Evolutionary conservation across 306 rosid species (phyloP).

Genomic region (Alnus rubra): DNA sequence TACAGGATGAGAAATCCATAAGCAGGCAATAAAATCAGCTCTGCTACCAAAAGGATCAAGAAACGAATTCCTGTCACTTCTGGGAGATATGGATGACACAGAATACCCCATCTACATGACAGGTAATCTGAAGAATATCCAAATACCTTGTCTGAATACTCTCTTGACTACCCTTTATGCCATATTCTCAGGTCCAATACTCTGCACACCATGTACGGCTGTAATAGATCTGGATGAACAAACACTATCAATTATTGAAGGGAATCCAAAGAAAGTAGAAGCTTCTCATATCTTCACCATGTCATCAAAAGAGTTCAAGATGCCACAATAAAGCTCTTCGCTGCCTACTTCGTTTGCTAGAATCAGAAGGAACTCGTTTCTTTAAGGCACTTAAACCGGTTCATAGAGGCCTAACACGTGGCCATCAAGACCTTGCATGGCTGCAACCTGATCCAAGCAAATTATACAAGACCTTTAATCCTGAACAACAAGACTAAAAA

Average conservation of each 20-base stretch:
- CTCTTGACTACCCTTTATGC: conserved; percentile 1
- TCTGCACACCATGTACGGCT: conserved; percentile 67
- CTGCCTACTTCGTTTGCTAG: conserved; percentile 10
- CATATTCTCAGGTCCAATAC: conserved; percentile 62
- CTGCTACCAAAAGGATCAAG: conserved; percentile 48
- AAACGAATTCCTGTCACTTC: conserved; percentile 54
- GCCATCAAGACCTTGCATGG: conserved; percentile 71
- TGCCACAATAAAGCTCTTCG: conserved; percentile 25
- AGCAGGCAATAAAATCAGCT: conserved; percentile 63
- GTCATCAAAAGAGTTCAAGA: conserved; percentile 43
- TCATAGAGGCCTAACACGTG: conserved; percentile 80
- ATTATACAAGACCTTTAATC: conserved; percentile 17
- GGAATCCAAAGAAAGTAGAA: conserved; percentile 54
- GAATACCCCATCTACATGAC: conserved; percentile 72
- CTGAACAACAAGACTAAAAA: background rate
- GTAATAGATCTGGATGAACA: conserved; percentile 62
- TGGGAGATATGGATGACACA: conserved; percentile 58
- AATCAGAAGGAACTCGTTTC: conserved; percentile 13
- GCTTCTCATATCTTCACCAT: conserved; percentile 55
- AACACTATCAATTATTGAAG: conserved; percentile 69
- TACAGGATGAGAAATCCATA: conserved; percentile 65
- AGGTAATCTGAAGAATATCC: conserved; percentile 43
- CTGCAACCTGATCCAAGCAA: conserved; percentile 61
- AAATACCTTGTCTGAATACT: conserved; percentile 14
- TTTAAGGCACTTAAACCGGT: conserved; percentile 44